phyloP scores from a whole-genome alignment of 2,329 filamentous ascomycete species.

The Fusarium nisikadoi region DNA sequence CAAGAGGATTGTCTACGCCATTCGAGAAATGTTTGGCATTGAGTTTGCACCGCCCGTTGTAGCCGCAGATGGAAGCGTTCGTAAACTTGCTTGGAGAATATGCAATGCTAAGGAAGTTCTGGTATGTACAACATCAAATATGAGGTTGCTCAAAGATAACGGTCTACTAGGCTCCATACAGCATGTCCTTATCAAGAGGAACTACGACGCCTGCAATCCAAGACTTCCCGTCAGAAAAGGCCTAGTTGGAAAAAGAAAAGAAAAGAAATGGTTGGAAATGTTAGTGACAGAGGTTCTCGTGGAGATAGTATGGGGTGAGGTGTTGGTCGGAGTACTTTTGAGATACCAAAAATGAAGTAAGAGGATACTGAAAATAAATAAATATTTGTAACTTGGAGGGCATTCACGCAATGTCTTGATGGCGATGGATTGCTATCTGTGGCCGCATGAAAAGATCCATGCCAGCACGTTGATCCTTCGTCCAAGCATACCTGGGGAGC shows the following conservation, averaged over 20 bases:
- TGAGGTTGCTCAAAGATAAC: conserved; percentile 2
- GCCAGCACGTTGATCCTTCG: neutral
- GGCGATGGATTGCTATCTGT: neutral
- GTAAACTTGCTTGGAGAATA: conserved; percentile 92
- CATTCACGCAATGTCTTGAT: no score
- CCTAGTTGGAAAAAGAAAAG: neutral
- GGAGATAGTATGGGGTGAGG: neutral
- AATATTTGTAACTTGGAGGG: neutral
- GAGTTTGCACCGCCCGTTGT: conserved; percentile 95
- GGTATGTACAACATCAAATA: conserved; percentile 63
- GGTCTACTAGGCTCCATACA: conserved; percentile 71
- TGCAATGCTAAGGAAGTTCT: conserved; percentile 96
- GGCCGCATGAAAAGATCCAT: neutral
- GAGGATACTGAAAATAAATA: neutral
- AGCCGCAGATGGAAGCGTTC: conserved; percentile 88
- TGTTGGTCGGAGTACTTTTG: conserved; percentile 5
- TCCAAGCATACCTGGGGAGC: neutral
- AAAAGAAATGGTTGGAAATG: neutral
- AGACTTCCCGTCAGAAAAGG: conserved; percentile 50
- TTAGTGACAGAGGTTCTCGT: neutral
- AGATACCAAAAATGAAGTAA: conserved; percentile 28
- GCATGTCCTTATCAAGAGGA: conserved; percentile 73
- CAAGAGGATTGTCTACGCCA: conserved; percentile 89
- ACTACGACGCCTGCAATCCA: conserved; percentile 67
- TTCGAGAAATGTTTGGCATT: conserved; percentile 96